A percentile compares a stretch with the other conserved stretches of the same genome.
These are phyloP conservation scores for Calonectria pseudoturangicola DNA, from an alignment of 2,329 filamentous ascomycete genomes.

Conservation along the genomic window DNA sequence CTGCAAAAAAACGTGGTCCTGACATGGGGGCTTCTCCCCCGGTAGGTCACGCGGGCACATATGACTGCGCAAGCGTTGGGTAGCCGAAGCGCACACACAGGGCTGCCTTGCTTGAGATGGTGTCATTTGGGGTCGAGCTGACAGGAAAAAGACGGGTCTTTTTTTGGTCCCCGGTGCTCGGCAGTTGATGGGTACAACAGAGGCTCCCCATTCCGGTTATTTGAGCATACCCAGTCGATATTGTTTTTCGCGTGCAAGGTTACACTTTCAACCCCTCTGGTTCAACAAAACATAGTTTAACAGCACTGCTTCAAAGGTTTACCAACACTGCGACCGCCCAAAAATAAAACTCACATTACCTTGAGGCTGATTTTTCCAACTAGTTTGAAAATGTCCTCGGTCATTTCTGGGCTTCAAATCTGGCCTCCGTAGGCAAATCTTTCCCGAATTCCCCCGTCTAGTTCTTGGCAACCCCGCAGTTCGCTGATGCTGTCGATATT, in stretches of 20 bases:
- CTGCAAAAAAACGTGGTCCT: conserved; percentile 10
- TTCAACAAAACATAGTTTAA: not conserved
- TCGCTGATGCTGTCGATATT: conserved; percentile 22
- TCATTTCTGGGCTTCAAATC: conserved; percentile 14
- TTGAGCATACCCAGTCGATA: not conserved
- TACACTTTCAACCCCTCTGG: conserved; percentile 10
- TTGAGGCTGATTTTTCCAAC: not conserved
- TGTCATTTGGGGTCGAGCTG: not conserved
- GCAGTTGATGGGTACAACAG: not conserved
- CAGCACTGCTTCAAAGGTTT: not conserved
- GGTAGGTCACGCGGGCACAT: conserved; percentile 8
- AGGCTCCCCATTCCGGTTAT: not conserved
- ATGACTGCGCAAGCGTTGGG: not conserved
- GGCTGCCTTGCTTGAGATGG: not conserved
- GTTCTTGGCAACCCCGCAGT: conserved; percentile 34
- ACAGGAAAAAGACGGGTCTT: not conserved
- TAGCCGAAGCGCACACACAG: not conserved
- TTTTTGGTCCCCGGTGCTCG: conserved; percentile 20
- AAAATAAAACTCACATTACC: not conserved
- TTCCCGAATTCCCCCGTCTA: conserved; percentile 10
- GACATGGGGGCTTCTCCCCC: not conserved
- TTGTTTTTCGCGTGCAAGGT: not conserved
- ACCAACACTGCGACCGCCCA: not conserved
- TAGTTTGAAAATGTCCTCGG: not conserved
- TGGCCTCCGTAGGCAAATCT: not conserved